phyloP scores from a whole-genome alignment of 2,329 filamentous ascomycete genomes.

The Macrophomina tecta region DNA sequence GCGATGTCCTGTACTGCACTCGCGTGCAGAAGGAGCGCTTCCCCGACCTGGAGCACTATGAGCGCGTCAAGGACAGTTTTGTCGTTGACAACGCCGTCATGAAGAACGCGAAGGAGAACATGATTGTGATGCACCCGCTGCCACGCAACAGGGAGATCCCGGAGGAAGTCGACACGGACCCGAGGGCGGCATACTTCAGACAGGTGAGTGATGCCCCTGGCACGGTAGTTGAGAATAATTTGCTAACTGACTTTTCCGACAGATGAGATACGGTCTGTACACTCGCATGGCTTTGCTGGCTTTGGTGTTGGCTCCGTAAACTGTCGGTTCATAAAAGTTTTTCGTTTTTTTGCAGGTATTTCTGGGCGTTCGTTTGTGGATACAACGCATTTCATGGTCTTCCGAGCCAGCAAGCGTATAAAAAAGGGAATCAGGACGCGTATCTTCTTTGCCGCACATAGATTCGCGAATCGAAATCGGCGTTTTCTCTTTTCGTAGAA shows the following conservation, averaged over 20 bases:
- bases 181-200: constrained; percentile 96
- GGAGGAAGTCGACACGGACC: constrained; percentile 97
- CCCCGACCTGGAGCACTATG: constrained; percentile 78
- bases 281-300: constrained; percentile 97
- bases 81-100: constrained; percentile 89
- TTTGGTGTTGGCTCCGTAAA: constrained; percentile 75
- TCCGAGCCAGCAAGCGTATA: constrained; percentile 6
- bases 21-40: constrained; percentile 97
- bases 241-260: constrained; percentile 49
- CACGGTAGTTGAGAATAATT: neutral
- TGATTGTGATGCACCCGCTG: constrained; percentile 94
- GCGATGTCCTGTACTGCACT: constrained; percentile 96
- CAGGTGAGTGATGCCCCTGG: constrained; percentile 72
- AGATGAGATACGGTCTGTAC: constrained; percentile 99
- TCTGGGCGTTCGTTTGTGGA: constrained; percentile 12
- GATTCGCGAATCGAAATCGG: constrained; percentile 15
- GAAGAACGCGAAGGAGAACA: constrained; percentile 88
- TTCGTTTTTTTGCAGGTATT: neutral
- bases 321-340: neutral
- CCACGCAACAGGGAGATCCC: constrained; percentile 92
- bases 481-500: constrained; percentile 16
- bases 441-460: constrained; percentile 3
- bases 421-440: neutral
- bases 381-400: neutral
- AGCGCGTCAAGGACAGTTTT: constrained; percentile 85